phyloP scores from a whole-genome alignment of 352 stramenopile species.

The Plasmopara halstedii region DNA sequence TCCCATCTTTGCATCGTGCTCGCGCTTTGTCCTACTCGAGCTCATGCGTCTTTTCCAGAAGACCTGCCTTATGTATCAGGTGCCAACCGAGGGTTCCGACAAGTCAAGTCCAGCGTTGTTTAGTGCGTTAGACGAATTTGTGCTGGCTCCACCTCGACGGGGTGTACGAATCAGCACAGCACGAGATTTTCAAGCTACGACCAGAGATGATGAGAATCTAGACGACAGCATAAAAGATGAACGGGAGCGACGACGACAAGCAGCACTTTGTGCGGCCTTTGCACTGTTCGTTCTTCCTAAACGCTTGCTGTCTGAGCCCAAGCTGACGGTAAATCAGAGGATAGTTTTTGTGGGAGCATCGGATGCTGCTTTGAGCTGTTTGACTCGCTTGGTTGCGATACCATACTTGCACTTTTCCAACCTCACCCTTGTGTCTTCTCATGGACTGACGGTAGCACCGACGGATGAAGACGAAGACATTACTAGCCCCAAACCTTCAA shows the following conservation, averaged over 20 bases:
- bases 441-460: slow-evolving; percentile 43
- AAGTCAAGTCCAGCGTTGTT: slow-evolving; percentile 8
- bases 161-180: slow-evolving; percentile 2
- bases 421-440: slow-evolving; percentile 76
- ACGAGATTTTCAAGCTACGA: not conserved
- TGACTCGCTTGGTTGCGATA: slow-evolving; percentile 65
- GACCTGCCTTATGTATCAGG: slow-evolving; percentile 53
- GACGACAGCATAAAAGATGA: slow-evolving; percentile 45
- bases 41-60: slow-evolving; percentile 70
- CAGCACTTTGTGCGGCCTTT: slow-evolving; percentile 24
- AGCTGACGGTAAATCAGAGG: slow-evolving; percentile 73
- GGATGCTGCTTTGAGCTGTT: slow-evolving; percentile 66
- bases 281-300: slow-evolving; percentile 85
- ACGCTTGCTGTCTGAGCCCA: slow-evolving; percentile 79
- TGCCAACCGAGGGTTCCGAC: slow-evolving; percentile 16
- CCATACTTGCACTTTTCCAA: slow-evolving; percentile 85
- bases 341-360: slow-evolving; percentile 83
- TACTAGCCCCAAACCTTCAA: slow-evolving; percentile 3
- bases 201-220: slow-evolving; percentile 22
- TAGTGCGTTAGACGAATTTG: slow-evolving; percentile 53
- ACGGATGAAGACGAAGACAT: slow-evolving; percentile 8
- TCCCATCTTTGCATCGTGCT: slow-evolving; percentile 57
- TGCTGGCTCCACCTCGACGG: slow-evolving; percentile 49
- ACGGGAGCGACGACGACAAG: slow-evolving; percentile 15
- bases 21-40: slow-evolving; percentile 65